These are phyloP conservation scores for Miamiensis avidus DNA, from an alignment of 169 alveolate genomes.

Conservation along the genomic window DNA sequence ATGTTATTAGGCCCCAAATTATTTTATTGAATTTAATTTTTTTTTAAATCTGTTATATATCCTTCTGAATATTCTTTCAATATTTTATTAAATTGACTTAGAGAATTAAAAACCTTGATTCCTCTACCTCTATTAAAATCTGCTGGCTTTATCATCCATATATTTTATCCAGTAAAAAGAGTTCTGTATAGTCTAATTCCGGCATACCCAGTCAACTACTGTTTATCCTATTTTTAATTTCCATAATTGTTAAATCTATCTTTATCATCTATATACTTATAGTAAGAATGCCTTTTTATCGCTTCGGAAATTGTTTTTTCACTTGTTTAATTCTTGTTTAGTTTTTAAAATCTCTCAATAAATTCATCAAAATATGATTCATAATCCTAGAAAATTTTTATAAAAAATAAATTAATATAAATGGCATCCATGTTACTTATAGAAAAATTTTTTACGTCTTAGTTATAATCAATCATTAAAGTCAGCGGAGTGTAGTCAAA, in stretches of 20 bases:
- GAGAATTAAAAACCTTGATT: conserved; percentile 35
- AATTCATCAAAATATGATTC: conserved; percentile 23
- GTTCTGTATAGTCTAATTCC: neutral
- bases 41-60: conserved; percentile 4
- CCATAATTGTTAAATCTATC: neutral
- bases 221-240: neutral
- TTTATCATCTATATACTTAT: neutral
- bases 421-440: conserved; percentile 36
- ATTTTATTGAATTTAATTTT: neutral
- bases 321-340: neutral
- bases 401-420: conserved; percentile 14
- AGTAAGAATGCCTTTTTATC: conserved; percentile 9
- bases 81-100: conserved; percentile 32
- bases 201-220: neutral
- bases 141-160: conserved; percentile 62
- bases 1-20: neutral
- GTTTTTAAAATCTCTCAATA: neutral
- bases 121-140: conserved; percentile 62
- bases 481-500: conserved; percentile 42
- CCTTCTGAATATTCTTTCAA: conserved; percentile 10
- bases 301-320: neutral
- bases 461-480: conserved; percentile 13
- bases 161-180: conserved; percentile 32
- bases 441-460: too few relatives aligned
- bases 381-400: neutral